These are phyloP conservation scores for Colletotrichum lini DNA, from an alignment of 2,329 filamentous ascomycete genomes.

Conservation along the genomic window DNA sequence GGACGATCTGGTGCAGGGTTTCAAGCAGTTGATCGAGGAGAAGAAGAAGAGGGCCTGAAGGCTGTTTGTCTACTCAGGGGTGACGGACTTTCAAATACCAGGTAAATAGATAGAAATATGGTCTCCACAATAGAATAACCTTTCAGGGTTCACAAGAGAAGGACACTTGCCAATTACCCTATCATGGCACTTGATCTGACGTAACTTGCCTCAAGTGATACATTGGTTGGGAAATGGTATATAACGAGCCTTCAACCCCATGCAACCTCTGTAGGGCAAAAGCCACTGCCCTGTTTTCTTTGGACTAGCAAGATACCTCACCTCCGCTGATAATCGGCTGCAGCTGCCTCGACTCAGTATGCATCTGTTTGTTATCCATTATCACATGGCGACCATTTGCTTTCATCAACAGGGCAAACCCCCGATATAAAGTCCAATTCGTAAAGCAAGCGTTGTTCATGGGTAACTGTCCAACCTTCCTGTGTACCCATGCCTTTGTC, in stretches of 20 bases:
- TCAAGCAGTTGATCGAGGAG: constrained; percentile 67
- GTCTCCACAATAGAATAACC: background rate
- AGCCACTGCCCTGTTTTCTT: background rate
- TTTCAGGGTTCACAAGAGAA: background rate
- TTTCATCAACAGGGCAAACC: background rate
- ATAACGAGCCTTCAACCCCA: background rate
- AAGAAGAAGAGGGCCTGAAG: constrained; percentile 35
- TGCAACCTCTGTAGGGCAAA: background rate
- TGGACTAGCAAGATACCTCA: background rate
- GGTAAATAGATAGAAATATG: background rate
- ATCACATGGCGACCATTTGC: background rate
- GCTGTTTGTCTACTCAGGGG: background rate
- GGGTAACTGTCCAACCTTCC: background rate
- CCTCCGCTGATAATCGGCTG: no score
- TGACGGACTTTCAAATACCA: background rate
- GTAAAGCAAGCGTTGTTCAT: background rate
- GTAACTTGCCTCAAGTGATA: no score
- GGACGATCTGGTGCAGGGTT: constrained; percentile 79
- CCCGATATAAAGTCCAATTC: background rate
- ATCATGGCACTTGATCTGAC: background rate
- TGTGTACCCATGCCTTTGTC: background rate
- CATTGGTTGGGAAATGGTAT: background rate
- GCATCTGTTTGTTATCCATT: background rate
- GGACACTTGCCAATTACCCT: background rate
- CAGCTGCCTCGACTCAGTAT: background rate